phyloP scores from a whole-genome alignment of 164 flowering plant species.

The Vitis vinifera region DNA sequence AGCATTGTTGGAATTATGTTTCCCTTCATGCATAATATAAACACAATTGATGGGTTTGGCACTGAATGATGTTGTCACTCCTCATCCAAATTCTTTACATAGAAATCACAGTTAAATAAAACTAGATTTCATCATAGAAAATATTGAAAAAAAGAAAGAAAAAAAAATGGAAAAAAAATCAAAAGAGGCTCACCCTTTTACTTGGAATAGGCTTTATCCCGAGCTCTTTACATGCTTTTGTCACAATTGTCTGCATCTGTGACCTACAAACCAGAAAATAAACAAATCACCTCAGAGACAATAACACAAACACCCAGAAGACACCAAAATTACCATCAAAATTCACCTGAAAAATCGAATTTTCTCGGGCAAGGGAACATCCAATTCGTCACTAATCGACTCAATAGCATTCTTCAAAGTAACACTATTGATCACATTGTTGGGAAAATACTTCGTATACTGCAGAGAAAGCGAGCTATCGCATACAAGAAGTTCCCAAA shows the following conservation, averaged over 20 bases:
- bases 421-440: constrained; percentile 91
- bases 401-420: constrained; percentile 81
- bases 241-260: constrained; percentile 95
- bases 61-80: no score
- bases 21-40: no score
- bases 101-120: no score
- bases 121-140: neutral
- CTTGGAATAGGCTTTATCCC: constrained; percentile 85
- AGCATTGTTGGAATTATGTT: no score
- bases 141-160: neutral
- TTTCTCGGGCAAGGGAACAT: constrained; percentile 77
- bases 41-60: no score
- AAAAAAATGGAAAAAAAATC: neutral
- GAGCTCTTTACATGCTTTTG: constrained; percentile 89
- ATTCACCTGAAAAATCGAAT: constrained; percentile 81
- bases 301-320: neutral
- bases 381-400: constrained; percentile 61
- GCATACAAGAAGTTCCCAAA: constrained; percentile 97
- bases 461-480: constrained; percentile 85
- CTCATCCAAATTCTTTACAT: no score
- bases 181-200: constrained; percentile 64
- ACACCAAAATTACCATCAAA: neutral
- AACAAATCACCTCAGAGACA: constrained; percentile 2
- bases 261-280: constrained; percentile 51
- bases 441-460: constrained; percentile 86